Percentiles rank a stretch among this genome's conserved stretches.
These are phyloP conservation scores for Saxophila tyrrhenica DNA, from an alignment of 495 filamentous ascomycete species.

Conservation along the genomic window DNA sequence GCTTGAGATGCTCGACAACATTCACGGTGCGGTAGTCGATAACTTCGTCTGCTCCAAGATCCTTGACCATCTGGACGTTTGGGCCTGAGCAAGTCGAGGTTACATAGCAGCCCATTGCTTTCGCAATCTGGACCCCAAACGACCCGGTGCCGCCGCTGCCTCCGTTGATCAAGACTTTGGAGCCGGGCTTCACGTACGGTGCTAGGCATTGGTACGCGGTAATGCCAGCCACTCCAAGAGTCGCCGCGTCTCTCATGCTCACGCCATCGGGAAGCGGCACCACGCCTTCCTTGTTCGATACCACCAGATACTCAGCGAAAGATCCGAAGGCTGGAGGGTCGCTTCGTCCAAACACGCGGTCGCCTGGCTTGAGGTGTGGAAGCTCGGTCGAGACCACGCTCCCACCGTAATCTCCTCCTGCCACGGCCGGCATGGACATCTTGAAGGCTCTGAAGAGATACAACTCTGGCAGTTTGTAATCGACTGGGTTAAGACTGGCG, in stretches of 20 bases:
- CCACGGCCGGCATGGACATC: constrained; percentile 17
- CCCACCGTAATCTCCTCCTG: constrained; percentile 27
- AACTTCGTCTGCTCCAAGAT: constrained; percentile 55
- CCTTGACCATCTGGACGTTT: constrained; percentile 33
- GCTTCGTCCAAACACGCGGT: constrained; percentile 26
- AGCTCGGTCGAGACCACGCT: constrained; percentile 14
- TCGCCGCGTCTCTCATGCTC: constrained; percentile 20
- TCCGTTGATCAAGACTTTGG: constrained; percentile 31
- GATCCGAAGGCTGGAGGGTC: constrained; percentile 12
- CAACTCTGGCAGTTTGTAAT: constrained; percentile 26
- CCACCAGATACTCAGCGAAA: constrained; percentile 22
- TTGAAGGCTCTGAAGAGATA: constrained; percentile 12
- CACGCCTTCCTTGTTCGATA: constrained; percentile 3
- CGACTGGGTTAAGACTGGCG: constrained; percentile 24
- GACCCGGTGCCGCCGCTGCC: constrained; percentile 27
- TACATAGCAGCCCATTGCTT: constrained; percentile 25
- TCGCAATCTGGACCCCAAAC: constrained; percentile 28
- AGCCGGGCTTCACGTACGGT: constrained; percentile 21
- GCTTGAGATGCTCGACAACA: constrained; percentile 38
- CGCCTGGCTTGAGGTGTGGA: constrained; percentile 13
- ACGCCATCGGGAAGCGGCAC: constrained; percentile 21
- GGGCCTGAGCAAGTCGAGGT: constrained; percentile 23
- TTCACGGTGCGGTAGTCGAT: constrained; percentile 54
- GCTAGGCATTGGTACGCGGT: constrained; percentile 25
- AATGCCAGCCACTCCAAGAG: constrained; percentile 20